Percentiles rank a stretch among this genome's conserved stretches.
Conservation (phyloP, 768 basidiomycete species). For the Lanmaoa rubissima region DNA sequence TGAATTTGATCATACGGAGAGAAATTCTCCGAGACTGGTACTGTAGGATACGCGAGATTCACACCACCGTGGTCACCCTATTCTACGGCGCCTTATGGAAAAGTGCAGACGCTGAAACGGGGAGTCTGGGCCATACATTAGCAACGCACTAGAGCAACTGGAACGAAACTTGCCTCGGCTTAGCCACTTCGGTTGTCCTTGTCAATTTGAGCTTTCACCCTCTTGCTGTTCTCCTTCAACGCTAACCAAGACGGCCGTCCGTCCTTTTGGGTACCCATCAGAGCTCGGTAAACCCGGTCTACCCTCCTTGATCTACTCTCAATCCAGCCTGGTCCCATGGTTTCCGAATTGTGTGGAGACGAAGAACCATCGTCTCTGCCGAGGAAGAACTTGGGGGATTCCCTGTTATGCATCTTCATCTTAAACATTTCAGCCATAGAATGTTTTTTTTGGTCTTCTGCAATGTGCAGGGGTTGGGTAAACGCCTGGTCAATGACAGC, state of each 20-base stretch:
- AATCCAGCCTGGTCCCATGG: conserved; percentile 32
- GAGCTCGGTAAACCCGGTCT: conserved; percentile 23
- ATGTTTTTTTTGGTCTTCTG: conserved; percentile 20
- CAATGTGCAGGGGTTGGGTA: conserved; percentile 20
- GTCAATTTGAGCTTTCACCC: conserved; percentile 18
- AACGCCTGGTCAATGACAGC: conserved; percentile 66
- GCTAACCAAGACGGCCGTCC: conserved; percentile 34
- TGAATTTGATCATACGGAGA: neutral
- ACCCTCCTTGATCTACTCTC: conserved; percentile 27
- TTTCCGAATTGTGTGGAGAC: conserved; percentile 10
- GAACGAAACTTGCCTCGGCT: conserved; percentile 5
- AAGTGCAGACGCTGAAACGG: neutral
- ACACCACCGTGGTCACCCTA: neutral
- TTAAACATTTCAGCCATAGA: conserved; percentile 11
- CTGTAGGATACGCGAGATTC: neutral
- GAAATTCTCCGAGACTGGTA: neutral
- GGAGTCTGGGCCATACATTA: conserved; percentile 1
- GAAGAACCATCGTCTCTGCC: conserved; percentile 22
- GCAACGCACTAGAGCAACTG: neutral
- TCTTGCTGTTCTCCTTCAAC: conserved; percentile 28
- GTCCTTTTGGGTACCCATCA: conserved; percentile 31
- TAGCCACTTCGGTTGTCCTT: conserved; percentile 4
- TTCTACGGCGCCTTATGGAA: neutral
- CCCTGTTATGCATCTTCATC: conserved; percentile 12
- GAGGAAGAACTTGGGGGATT: conserved; percentile 27